Evolutionary conservation across 257 asterid species (phyloP).

Genomic region (Cruciata laevipes): DNA sequence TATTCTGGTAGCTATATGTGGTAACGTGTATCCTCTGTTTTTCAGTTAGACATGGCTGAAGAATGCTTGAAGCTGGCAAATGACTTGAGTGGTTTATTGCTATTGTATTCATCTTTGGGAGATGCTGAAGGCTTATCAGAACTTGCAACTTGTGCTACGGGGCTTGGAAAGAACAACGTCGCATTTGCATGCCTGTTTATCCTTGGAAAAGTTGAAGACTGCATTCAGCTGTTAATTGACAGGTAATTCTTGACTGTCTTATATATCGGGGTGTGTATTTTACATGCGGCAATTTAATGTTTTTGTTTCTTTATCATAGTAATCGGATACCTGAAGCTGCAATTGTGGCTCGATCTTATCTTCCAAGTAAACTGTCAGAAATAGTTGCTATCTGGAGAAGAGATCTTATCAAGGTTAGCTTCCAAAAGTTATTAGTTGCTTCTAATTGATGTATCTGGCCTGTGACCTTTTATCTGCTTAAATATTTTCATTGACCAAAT

Average conservation of each 20-base stretch:
- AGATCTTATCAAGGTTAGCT: slow-evolving; percentile 82
- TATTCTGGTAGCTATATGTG: slow-evolving; percentile 9
- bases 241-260: slow-evolving; percentile 35
- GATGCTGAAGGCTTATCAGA: slow-evolving; percentile 71
- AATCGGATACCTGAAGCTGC: slow-evolving; percentile 99
- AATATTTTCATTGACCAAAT: not conserved
- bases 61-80: slow-evolving; percentile 85
- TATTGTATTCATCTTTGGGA: slow-evolving; percentile 84
- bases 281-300: slow-evolving; percentile 11
- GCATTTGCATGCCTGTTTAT: slow-evolving; percentile 89
- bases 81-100: slow-evolving; percentile 89
- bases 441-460: not conserved
- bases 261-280: slow-evolving; percentile 5
- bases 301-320: slow-evolving; percentile 32
- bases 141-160: slow-evolving; percentile 72
- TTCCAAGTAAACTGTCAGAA: slow-evolving; percentile 96
- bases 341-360: slow-evolving; percentile 97
- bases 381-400: slow-evolving; percentile 87
- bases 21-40: slow-evolving; percentile 5
- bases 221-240: slow-evolving; percentile 90
- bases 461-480: slow-evolving; percentile 6
- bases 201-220: slow-evolving; percentile 90
- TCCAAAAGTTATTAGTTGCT: too few species aligned
- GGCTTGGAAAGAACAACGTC: slow-evolving; percentile 89
- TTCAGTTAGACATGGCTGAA: slow-evolving; percentile 89